Conservation (phyloP, 352 stramenopile genomes). For the Pythium vanterpoolii region DNA sequence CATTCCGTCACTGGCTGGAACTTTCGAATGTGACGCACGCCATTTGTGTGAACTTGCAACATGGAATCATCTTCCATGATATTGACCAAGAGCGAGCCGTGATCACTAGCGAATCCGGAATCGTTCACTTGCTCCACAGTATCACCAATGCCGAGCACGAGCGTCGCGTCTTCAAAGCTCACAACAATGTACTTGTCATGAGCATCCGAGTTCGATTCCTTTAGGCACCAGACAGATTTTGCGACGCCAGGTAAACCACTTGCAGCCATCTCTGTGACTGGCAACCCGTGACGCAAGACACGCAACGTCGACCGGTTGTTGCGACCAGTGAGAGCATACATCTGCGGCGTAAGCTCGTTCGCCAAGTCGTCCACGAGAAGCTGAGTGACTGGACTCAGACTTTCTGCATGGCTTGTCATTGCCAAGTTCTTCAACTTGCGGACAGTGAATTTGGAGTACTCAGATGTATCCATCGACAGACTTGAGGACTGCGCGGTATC, state of each 20-base stretch:
- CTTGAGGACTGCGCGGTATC: conserved; percentile 72
- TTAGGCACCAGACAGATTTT: conserved; percentile 94
- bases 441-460: conserved; percentile 63
- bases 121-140: conserved; percentile 98
- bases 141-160: conserved; percentile 97
- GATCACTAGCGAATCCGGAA: conserved; percentile 93
- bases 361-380: conserved; percentile 94
- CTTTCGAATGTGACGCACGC: conserved; percentile 94
- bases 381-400: conserved; percentile 92
- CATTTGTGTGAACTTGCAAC: conserved; percentile 95
- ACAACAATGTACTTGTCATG: conserved; percentile 97
- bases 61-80: conserved; percentile 95
- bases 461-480: conserved; percentile 61
- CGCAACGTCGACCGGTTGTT: conserved; percentile 93
- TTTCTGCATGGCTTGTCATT: conserved; percentile 77
- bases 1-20: conserved; percentile 95
- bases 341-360: conserved; percentile 95
- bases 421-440: conserved; percentile 89
- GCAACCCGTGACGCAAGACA: conserved; percentile 94
- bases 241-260: conserved; percentile 95
- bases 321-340: conserved; percentile 95
- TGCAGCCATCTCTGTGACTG: conserved; percentile 96
- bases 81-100: conserved; percentile 94
- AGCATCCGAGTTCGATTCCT: conserved; percentile 73
- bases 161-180: conserved; percentile 98